phyloP scores from a whole-genome alignment of 2,329 filamentous ascomycete species.

The Alternaria gansuensis region DNA sequence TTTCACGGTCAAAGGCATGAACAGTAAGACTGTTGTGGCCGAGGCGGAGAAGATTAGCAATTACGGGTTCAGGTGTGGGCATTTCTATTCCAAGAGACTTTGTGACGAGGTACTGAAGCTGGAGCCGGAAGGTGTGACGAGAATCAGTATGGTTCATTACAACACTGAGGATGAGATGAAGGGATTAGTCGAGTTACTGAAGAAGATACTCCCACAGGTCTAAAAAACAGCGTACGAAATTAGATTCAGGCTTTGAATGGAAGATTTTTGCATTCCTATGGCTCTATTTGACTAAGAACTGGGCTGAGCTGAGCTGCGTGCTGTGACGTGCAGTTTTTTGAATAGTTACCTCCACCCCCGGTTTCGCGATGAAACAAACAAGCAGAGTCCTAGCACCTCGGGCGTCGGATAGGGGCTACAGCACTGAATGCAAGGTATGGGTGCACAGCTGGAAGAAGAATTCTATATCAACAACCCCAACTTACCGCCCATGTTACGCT shows the following conservation, averaged over 20 bases:
- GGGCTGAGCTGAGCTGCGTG: fast-evolving
- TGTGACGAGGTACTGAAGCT: constrained; percentile 67
- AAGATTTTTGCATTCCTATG: background rate
- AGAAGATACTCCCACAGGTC: constrained; percentile 57
- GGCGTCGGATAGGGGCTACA: background rate
- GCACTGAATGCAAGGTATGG: background rate
- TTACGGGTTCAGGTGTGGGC: constrained; percentile 72
- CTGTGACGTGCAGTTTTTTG: background rate
- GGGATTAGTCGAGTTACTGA: constrained; percentile 62
- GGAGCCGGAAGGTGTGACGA: constrained; percentile 68
- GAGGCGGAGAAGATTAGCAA: constrained; percentile 66
- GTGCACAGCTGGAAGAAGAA: background rate
- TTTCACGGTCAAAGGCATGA: constrained; percentile 68
- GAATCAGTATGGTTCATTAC: constrained; percentile 78
- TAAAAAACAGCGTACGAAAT: background rate
- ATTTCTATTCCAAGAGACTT: constrained; percentile 73
- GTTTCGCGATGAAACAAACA: too few relatives aligned
- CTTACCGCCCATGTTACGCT: background rate
- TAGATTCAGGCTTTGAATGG: background rate
- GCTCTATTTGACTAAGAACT: background rate
- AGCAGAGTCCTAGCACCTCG: too few relatives aligned
- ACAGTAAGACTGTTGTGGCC: constrained; percentile 67
- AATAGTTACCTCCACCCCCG: too few relatives aligned
- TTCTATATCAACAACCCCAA: background rate
- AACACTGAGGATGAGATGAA: constrained; percentile 72